A percentile compares a stretch with the other conserved stretches of the same genome.
Evolutionary conservation across 768 basidiomycete genomes (phyloP).

Genomic region (Chalciporus pseudorubinellus): DNA sequence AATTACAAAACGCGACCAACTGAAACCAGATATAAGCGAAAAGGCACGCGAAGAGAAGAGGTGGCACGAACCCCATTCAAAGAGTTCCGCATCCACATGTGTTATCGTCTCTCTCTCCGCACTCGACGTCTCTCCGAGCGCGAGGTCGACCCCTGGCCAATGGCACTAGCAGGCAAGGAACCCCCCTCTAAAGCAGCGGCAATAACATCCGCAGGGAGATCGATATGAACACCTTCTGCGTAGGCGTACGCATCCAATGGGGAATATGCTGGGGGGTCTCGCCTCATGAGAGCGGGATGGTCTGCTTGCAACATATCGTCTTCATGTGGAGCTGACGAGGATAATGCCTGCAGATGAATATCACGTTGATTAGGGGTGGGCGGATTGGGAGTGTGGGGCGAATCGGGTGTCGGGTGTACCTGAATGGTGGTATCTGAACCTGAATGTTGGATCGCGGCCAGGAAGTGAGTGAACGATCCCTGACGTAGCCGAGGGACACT

Average conservation of each 20-base stretch:
- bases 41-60: neutral
- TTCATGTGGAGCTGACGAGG: constrained; percentile 18
- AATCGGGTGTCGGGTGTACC: constrained; percentile 77
- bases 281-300: constrained; percentile 42
- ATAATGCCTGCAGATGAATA: constrained; percentile 71
- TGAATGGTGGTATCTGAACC: constrained; percentile 67
- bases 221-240: constrained; percentile 87
- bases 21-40: constrained; percentile 10
- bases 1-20: constrained; percentile 22
- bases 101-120: constrained; percentile 45
- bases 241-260: constrained; percentile 85
- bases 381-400: constrained; percentile 73
- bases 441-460: constrained; percentile 55
- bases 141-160: constrained; percentile 48
- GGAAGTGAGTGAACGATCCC: constrained; percentile 66
- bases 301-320: constrained; percentile 29
- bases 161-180: constrained; percentile 54
- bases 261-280: constrained; percentile 84
- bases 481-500: constrained; percentile 65
- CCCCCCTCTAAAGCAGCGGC: constrained; percentile 82
- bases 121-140: constrained; percentile 59
- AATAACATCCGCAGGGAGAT: constrained; percentile 90
- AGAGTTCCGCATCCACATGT: neutral
- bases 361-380: constrained; percentile 84
- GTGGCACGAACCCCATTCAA: constrained; percentile 15